phyloP scores from a whole-genome alignment of 2,329 filamentous ascomycete genomes.

The Pseudogymnoascus sp. region DNA sequence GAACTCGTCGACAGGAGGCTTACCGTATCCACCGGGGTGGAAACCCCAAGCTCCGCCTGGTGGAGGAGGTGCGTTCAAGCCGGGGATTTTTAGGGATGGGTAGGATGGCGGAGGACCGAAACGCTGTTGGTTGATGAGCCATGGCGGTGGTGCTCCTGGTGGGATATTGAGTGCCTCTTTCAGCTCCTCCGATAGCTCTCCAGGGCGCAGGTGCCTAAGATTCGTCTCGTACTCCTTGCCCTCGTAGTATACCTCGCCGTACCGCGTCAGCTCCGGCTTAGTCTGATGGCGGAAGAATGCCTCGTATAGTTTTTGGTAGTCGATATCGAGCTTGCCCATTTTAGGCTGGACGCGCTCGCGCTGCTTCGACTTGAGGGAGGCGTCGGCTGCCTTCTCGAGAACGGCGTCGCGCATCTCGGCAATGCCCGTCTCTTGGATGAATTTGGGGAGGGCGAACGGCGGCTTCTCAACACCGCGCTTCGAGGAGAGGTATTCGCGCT shows the following conservation, averaged over 20 bases:
- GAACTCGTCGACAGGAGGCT: slow-evolving; percentile 88
- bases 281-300: slow-evolving; percentile 98
- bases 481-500: slow-evolving; percentile 93
- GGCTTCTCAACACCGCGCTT: slow-evolving; percentile 96
- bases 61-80: slow-evolving; percentile 87
- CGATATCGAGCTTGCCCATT: slow-evolving; percentile 95
- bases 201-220: slow-evolving; percentile 78
- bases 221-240: slow-evolving; percentile 98
- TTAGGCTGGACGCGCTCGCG: slow-evolving; percentile 89
- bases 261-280: slow-evolving; percentile 87
- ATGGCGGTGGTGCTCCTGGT: slow-evolving; percentile 85
- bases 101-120: slow-evolving; percentile 91
- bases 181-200: slow-evolving; percentile 80
- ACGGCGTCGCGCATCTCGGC: slow-evolving; percentile 97
- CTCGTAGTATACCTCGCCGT: slow-evolving; percentile 99
- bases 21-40: slow-evolving; percentile 90
- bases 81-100: slow-evolving; percentile 88
- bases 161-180: slow-evolving; percentile 92
- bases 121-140: slow-evolving; percentile 94
- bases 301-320: slow-evolving; percentile 97
- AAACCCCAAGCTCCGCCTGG: slow-evolving; percentile 90
- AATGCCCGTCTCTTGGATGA: slow-evolving; percentile 96
- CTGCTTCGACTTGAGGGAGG: slow-evolving; percentile 89
- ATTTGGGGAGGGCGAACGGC: slow-evolving; percentile 85
- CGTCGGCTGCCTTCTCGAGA: slow-evolving; percentile 88